Evolutionary conservation across 1,139 yeast genomes (phyloP), one percentile per base, ranked within the genome.

Genomic region (Oligophagozyma castellii): DNA sequence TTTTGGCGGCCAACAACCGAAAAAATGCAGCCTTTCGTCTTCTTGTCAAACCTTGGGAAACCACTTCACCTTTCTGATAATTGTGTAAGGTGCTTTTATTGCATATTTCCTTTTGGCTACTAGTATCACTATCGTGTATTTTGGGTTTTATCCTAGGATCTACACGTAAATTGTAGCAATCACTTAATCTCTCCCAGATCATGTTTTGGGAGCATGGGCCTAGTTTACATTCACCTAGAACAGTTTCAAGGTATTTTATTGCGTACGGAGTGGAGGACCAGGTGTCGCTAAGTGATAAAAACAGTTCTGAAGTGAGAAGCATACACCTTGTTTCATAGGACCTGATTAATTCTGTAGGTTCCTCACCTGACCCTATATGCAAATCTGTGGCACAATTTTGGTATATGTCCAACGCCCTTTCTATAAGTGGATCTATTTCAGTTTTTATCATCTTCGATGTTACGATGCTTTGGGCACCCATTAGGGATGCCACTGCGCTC

Each of bases 21-120:
- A 95, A 86, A 19, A 86, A 61, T 1, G 83, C 72, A 1, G 89
- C 73, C 46, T 81, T 83, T 33, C 95, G 64, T 30, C 56, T 56
- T 33, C 93, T 61, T 2, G 78, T 67, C 22, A 70, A 47, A 0
- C 83, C 84, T 19, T 64, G 50, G 0, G 61, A 56, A 3, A 59
- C 55, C 33, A 60, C 50, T 20, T 56, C 53, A 38, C 70, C 70
- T 20, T 52, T 31, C 12, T 51, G 55, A 3, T 35, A 45, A 2
- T 30, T 37, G 15, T 38, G 37, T n/a, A n/a, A n/a, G 7, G 29
- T 19, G 19, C 35, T 36, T 15, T 32, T 31, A 28, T 22, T 32
- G 25, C 26, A n/a, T n/a, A n/a, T n/a, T 14, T 25, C 11, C 7
- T 32, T 24, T 16, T 36, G 23, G 16, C 30, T 21, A 10, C 23